phyloP scores from a whole-genome alignment of 305 asterid genomes.

The Striga hermonthica region DNA sequence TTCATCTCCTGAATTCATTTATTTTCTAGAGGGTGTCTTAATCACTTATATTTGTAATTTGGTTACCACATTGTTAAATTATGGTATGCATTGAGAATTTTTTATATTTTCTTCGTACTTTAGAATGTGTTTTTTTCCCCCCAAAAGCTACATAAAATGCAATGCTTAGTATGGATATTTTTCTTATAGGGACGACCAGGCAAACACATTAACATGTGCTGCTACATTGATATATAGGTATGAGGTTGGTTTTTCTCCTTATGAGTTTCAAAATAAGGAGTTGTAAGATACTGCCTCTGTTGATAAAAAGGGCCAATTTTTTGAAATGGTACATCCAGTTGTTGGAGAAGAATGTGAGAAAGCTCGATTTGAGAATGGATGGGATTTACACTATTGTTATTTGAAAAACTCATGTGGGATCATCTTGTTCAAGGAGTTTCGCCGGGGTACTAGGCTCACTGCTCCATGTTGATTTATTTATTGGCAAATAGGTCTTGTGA shows the following conservation, averaged over 20 bases:
- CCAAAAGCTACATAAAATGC: constrained; percentile 66
- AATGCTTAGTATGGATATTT: constrained; percentile 60
- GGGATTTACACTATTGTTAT: constrained; percentile 71
- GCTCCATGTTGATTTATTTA: constrained; percentile 89
- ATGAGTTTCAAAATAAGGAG: constrained; percentile 80
- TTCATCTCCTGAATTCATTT: no score
- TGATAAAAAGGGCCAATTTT: constrained; percentile 72
- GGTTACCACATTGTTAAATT: no score
- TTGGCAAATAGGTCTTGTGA: constrained; percentile 72
- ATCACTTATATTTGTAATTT: no score
- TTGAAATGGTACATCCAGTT: constrained; percentile 73
- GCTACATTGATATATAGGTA: no score
- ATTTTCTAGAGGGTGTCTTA: no score
- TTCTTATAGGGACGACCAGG: constrained; percentile 69
- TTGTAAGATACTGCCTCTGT: constrained; percentile 68
- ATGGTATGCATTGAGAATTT: no score
- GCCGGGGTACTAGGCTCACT: constrained; percentile 74
- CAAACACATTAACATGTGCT: constrained; percentile 55
- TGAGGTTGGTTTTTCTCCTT: constrained; percentile 13
- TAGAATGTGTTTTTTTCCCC: no score
- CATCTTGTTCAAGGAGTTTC: constrained; percentile 65
- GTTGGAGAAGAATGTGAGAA: constrained; percentile 75
- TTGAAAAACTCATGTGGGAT: constrained; percentile 79
- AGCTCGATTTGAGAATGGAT: constrained; percentile 74
- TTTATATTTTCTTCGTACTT: no score